Evolutionary conservation across 257 asterid species (phyloP).

Genomic region (Fraxinus anomala): DNA sequence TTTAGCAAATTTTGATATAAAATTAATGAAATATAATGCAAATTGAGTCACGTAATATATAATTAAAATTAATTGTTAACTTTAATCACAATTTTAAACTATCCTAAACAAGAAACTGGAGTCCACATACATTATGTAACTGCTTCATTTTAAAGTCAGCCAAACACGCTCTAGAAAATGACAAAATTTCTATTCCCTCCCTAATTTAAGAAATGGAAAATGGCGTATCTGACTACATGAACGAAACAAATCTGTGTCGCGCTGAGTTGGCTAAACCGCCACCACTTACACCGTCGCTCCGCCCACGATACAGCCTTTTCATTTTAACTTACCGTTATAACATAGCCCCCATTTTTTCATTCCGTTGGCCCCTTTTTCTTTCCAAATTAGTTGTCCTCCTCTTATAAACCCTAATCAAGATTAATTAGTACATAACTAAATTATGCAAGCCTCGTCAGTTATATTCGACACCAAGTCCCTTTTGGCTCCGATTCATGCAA

Average conservation of each 20-base stretch:
- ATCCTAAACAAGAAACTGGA: too few species aligned
- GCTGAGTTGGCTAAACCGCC: constrained; percentile 59
- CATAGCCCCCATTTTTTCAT: constrained; percentile 7
- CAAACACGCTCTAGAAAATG: too few species aligned
- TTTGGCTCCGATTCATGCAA: constrained; percentile 55
- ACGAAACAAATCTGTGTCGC: constrained; percentile 46
- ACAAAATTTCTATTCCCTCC: too few species aligned
- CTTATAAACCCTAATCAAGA: constrained; percentile 25
- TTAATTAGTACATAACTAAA: constrained; percentile 16
- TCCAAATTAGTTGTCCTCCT: neutral
- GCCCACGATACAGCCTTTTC: constrained; percentile 27
- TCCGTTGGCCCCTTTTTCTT: constrained; percentile 1
- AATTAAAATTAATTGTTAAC: too few species aligned
- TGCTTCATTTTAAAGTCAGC: too few species aligned
- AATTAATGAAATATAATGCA: too few species aligned
- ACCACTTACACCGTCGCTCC: constrained; percentile 51
- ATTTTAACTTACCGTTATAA: constrained; percentile 13
- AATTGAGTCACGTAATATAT: too few species aligned
- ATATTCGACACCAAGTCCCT: constrained; percentile 58
- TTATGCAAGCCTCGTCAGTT: constrained; percentile 68
- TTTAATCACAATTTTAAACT: too few species aligned
- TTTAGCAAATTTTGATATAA: too few species aligned
- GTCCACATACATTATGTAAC: too few species aligned
- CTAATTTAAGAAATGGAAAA: too few species aligned
- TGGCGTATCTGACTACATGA: too few species aligned